Base-by-base conservation (phyloP, 1,284 basidiomycete species). In the Baeospora myosura region DNA sequence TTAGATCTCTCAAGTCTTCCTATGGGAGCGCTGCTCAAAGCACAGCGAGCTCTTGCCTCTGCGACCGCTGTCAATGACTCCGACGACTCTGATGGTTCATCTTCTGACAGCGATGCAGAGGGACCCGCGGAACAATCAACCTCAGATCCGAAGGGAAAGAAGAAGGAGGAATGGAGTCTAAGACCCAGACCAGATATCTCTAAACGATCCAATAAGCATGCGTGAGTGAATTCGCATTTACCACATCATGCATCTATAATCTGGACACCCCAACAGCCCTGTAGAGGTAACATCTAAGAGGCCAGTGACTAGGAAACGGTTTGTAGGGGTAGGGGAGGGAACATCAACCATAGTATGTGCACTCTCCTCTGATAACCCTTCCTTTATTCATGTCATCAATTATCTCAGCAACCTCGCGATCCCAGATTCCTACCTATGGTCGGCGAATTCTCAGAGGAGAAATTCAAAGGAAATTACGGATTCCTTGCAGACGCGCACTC, bases 341-440 rank as follows among this genome's bases (percentile, higher is more conserved):
- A n/a, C n/a, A n/a, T n/a, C n/a, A n/a, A n/a, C n/a, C n/a, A n/a
- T n/a, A n/a, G n/a, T n/a, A n/a, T n/a, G n/a, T n/a, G n/a, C n/a
- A n/a, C n/a, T n/a, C n/a, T n/a, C n/a, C n/a, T n/a, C n/a, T n/a
- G n/a, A n/a, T n/a, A n/a, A n/a, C n/a, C n/a, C n/a, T n/a, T n/a
- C n/a, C n/a, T n/a, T n/a, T n/a, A n/a, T n/a, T n/a, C n/a, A n/a
- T n/a, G n/a, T n/a, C n/a, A n/a, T n/a, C n/a, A 24, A 29, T 43
- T 10, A 16, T 33, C 26, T 36, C 54, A 91, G 88, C 74, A 81
- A 58, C 63, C 81, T 7, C 80, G 94, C 30, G 94, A 98, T 64
- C 94, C 95, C 2, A 81, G 94, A 34, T 98, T 98, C 65, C 71
- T 88, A 21, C 73, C 80, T 8, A 62, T 89, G 8, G 72, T 80